Conservation (phyloP, 1,284 basidiomycete species). For the Boletus smithii region DNA sequence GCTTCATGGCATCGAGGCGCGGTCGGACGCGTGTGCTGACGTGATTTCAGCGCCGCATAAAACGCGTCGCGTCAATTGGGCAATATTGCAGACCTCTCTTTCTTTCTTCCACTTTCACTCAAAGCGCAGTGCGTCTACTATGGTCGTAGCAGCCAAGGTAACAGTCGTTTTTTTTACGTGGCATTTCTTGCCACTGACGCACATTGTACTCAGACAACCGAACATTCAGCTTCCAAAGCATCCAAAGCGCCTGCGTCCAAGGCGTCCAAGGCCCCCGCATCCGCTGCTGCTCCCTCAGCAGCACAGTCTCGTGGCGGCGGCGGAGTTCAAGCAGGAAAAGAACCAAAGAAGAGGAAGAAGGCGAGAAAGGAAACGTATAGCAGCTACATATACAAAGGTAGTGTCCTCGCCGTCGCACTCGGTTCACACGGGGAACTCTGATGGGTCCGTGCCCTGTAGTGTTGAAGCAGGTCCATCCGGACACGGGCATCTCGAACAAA, state of each 20-base stretch:
- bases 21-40: no score
- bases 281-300: background rate
- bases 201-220: background rate
- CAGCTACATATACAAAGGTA: constrained; percentile 37
- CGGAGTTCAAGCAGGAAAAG: background rate
- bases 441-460: constrained; percentile 42
- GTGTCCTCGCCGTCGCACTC: background rate
- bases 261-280: constrained; percentile 23
- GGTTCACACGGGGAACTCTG: background rate
- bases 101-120: background rate
- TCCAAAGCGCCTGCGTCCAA: constrained; percentile 26
- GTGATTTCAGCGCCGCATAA: no score
- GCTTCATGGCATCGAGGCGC: no score
- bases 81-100: background rate
- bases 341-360: constrained; percentile 36
- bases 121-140: background rate
- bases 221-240: constrained; percentile 20
- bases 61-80: constrained; percentile 13
- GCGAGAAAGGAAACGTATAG: constrained; percentile 34
- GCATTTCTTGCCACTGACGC: no score
- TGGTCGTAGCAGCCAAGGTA: constrained; percentile 14
- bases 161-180: background rate
- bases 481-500: constrained; percentile 97
- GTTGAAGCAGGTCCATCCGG: constrained; percentile 91
- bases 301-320: background rate